phyloP scores from a whole-genome alignment of 176 grass and related monocot species.

The Triticum turgidum region DNA sequence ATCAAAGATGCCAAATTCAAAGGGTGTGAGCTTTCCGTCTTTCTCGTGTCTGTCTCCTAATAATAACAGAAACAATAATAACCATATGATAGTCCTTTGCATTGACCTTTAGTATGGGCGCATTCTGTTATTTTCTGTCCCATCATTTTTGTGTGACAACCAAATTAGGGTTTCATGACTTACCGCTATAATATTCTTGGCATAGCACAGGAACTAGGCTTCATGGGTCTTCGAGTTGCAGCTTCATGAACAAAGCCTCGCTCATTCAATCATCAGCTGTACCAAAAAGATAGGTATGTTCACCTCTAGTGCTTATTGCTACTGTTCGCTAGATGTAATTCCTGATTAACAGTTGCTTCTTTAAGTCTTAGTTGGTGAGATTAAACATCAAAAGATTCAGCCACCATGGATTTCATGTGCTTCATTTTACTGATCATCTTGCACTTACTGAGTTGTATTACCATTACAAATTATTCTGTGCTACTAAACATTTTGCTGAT shows the following conservation, averaged over 20 bases:
- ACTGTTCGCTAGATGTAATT: conserved; percentile 7
- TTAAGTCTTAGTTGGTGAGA: conserved; percentile 10
- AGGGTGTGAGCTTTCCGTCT: conserved; percentile 54
- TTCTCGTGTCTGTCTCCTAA: conserved; percentile 16
- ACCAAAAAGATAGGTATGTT: conserved; percentile 33
- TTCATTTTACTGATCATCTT: conserved; percentile 8
- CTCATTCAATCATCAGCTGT: conserved; percentile 19
- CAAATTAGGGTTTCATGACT: conserved; percentile 47
- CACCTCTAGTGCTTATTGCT: conserved; percentile 25
- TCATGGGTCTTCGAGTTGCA: conserved; percentile 39
- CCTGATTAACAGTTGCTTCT: conserved; percentile 10
- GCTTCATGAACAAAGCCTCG: conserved; percentile 14
- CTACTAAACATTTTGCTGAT: conserved; percentile 37
- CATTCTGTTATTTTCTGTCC: conserved; percentile 35
- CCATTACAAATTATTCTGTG: conserved; percentile 17
- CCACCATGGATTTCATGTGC: neutral
- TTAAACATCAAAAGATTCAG: neutral
- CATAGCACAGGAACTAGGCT: conserved; percentile 29
- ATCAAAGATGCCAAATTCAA: conserved; percentile 49
- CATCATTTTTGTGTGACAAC: conserved; percentile 56
- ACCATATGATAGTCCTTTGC: conserved; percentile 46
- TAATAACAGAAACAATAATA: conserved; percentile 28
- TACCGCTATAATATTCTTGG: conserved; percentile 49
- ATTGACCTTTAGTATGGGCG: conserved; percentile 42
- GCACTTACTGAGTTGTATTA: neutral